phyloP scores from a whole-genome alignment of 129 eudicot species.

The Flaveria trinervia region DNA sequence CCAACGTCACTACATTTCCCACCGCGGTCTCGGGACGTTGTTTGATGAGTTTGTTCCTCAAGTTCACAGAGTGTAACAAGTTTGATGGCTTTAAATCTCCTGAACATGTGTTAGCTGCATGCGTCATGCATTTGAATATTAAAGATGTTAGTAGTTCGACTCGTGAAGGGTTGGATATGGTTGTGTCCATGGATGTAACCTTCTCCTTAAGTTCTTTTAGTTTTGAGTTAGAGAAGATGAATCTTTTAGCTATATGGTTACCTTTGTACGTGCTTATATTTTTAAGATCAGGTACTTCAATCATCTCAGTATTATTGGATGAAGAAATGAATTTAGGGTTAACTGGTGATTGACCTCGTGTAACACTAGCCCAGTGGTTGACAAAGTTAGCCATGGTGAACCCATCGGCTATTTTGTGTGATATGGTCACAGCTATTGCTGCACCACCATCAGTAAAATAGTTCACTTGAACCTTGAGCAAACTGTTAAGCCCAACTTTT shows the following conservation, averaged over 20 bases:
- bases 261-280: neutral
- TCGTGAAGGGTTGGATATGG: slow-evolving; percentile 4
- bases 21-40: neutral
- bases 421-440: slow-evolving; percentile 1
- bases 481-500: neutral
- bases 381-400: neutral
- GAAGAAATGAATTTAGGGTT: slow-evolving; percentile 1
- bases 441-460: slow-evolving; percentile 5
- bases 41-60: slow-evolving; percentile 8
- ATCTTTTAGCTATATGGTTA: slow-evolving; percentile 5
- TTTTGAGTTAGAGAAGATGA: slow-evolving; percentile 26
- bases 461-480: neutral
- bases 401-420: slow-evolving; percentile 1
- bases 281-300: neutral
- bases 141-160: slow-evolving; percentile 24
- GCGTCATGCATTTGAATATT: slow-evolving; percentile 1
- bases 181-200: neutral
- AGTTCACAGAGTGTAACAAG: slow-evolving; percentile 3
- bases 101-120: neutral
- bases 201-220: slow-evolving; percentile 14
- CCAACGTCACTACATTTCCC: slow-evolving; percentile 14
- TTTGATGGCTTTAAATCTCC: slow-evolving; percentile 1
- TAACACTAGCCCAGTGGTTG: slow-evolving; percentile 10
- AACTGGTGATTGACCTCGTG: neutral
- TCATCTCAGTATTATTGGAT: neutral